Evolutionary conservation across 805 yeast species (phyloP).

Genomic region (Candida tammaniensis): DNA sequence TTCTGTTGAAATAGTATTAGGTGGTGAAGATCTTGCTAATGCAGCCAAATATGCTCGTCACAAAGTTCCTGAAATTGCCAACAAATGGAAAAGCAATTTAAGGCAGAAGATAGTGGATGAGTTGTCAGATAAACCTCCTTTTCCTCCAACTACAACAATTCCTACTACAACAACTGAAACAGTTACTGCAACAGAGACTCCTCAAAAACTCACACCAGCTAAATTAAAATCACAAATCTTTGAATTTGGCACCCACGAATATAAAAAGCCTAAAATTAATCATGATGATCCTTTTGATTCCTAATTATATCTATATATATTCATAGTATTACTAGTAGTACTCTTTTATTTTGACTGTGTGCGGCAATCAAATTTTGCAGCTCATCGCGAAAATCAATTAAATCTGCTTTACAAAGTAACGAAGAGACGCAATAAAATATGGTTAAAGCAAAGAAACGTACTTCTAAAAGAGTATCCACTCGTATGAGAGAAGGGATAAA

Average conservation of each 20-base stretch:
- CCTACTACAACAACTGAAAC: too few species aligned
- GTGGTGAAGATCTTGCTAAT: slow-evolving; percentile 16
- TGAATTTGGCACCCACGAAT: slow-evolving; percentile 5
- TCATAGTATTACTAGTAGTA: too few species aligned
- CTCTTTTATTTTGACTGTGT: too few species aligned
- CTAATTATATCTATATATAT: too few species aligned
- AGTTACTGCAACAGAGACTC: neutral
- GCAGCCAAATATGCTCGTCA: slow-evolving; percentile 15
- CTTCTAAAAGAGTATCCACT: slow-evolving; percentile 86
- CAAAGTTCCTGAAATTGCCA: slow-evolving; percentile 17
- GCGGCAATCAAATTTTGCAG: too few species aligned
- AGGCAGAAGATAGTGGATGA: slow-evolving; percentile 13
- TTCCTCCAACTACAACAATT: too few species aligned
- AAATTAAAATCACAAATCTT: slow-evolving; percentile 2
- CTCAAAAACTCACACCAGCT: slow-evolving; percentile 4
- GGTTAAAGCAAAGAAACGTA: slow-evolving; percentile 53
- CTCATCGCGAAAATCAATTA: too few species aligned
- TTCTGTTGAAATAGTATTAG: slow-evolving; percentile 16
- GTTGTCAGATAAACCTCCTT: slow-evolving; percentile 6
- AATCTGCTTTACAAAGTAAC: too few species aligned
- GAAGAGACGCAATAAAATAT: too few species aligned
- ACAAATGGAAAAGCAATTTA: slow-evolving; percentile 12
- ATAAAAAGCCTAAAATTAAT: too few species aligned
- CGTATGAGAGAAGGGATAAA: slow-evolving; percentile 95
- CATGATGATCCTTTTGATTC: too few species aligned